These are phyloP conservation scores for Aspergillus haitiensis DNA, from an alignment of 495 filamentous ascomycete genomes.

Conservation along the genomic window DNA sequence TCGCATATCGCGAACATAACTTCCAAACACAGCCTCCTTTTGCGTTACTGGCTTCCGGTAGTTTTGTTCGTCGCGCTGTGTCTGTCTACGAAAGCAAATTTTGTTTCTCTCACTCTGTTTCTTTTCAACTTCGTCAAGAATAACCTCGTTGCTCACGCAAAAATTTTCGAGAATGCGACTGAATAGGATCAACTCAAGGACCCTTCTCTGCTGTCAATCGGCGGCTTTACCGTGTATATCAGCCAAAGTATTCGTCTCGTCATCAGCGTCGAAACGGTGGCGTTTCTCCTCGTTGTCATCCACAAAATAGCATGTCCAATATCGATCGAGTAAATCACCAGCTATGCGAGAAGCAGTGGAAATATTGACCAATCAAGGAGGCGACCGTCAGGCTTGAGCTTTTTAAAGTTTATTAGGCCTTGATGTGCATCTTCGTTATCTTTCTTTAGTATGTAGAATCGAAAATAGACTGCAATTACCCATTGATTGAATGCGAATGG, in stretches of 20 bases:
- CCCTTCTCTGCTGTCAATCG: conserved; percentile 24
- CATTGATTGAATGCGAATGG: conserved; percentile 9
- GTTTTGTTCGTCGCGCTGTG: conserved; percentile 23
- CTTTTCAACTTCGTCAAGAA: neutral
- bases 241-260: neutral
- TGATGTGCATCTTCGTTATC: neutral
- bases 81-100: conserved; percentile 17
- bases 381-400: conserved; percentile 4
- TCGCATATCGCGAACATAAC: conserved; percentile 18
- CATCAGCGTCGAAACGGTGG: neutral
- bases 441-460: conserved; percentile 1
- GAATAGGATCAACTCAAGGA: conserved; percentile 22
- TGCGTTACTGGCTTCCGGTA: conserved; percentile 22
- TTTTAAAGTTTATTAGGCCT: neutral
- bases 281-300: neutral
- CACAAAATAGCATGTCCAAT: conserved; percentile 15
- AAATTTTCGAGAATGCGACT: conserved; percentile 12
- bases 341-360: conserved; percentile 9
- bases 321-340: conserved; percentile 17
- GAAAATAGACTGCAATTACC: conserved; percentile 15
- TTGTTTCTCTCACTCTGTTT: conserved; percentile 7
- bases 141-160: neutral
- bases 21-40: conserved; percentile 12
- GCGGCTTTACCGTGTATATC: conserved; percentile 1
- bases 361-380: neutral